Evolutionary conservation across 1,284 basidiomycete species (phyloP).

Genomic region (Xerocomus amazonicus): DNA sequence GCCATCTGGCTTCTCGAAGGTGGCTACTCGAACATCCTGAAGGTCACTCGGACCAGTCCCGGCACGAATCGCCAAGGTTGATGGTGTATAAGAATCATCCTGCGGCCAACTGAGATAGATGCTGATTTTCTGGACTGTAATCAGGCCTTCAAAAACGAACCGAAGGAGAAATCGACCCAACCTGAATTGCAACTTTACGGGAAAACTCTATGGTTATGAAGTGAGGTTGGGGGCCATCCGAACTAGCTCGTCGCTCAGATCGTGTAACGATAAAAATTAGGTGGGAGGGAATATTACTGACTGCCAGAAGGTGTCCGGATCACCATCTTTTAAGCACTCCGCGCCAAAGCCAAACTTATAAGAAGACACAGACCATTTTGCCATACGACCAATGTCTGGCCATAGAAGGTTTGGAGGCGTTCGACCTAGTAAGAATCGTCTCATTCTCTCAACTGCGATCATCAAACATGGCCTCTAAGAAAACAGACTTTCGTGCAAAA

Average conservation of each 20-base stretch:
- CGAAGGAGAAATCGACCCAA: constrained; percentile 29
- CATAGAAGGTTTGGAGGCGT: constrained; percentile 53
- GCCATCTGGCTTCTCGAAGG: constrained; percentile 87
- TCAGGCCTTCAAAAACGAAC: not conserved
- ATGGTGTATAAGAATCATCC: constrained; percentile 98
- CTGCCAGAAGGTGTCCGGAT: constrained; percentile 98
- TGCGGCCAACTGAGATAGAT: constrained; percentile 82
- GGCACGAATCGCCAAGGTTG: constrained; percentile 83
- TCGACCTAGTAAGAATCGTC: constrained; percentile 25
- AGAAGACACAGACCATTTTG: constrained; percentile 95
- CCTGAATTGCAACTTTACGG: constrained; percentile 86
- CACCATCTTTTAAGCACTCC: constrained; percentile 84
- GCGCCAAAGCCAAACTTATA: constrained; percentile 97
- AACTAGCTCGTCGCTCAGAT: constrained; percentile 48
- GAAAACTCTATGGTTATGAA: constrained; percentile 94
- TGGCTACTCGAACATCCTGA: constrained; percentile 85
- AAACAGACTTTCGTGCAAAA: constrained; percentile 34
- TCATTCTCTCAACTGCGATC: constrained; percentile 2
- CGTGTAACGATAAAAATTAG: not conserved
- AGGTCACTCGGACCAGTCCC: constrained; percentile 92
- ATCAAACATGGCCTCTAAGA: not conserved
- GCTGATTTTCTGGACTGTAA: constrained; percentile 72
- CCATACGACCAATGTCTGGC: constrained; percentile 81
- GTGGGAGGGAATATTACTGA: constrained; percentile 44
- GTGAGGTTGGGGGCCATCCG: constrained; percentile 97